Evolutionary conservation across 1,139 yeast species (phyloP), one percentile per base, ranked within the genome.

Genomic region (Yueomyces sp.): DNA sequence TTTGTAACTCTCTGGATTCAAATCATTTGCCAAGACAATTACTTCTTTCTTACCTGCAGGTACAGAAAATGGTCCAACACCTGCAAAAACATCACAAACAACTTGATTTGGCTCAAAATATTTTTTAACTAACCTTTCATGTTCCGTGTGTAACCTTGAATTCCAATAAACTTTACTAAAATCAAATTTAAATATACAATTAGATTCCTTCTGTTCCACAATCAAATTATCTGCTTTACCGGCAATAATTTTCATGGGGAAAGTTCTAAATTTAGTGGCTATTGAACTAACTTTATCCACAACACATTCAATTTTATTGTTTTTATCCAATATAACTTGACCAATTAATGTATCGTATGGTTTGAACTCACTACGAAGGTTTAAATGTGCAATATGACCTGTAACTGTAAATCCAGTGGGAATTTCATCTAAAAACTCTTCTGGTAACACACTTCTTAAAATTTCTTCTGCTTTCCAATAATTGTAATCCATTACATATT

Each of bases 151-250:
- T 43, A 93, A 69, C 52, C 98, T 73, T 11, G 97, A 86, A 63
- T 93, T 93, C 99, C 99, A 93, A 64, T 93, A 93, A 6, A 93
- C 98, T 55, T 84, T 83, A 48, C 85, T 76, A 60, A 93, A 93
- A 60, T 93, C 95, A 63, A 93, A 91, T 40, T 69, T 73, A 66
- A 93, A 93, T 25, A 68, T 63, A 66, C 98, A 93, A 33, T 86
- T 86, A 47, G 93, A 78, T 60, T 93, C 98, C 50, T 72, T 76
- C 61, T 91, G 98, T 50, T 84, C 89, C 19, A 91, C 98, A 37
- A 77, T 59, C 49, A 85, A 75, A 36, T 49, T 48, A 32, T 59
- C 57, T 40, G 70, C 69, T 43, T 69, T 74, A 5, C 98, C 98
- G 0, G 97, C 98, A 44, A 93, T 69, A 0, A 93, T 79, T 49